phyloP scores from a whole-genome alignment of 306 rosid genomes.

The Medicago lupulina region DNA sequence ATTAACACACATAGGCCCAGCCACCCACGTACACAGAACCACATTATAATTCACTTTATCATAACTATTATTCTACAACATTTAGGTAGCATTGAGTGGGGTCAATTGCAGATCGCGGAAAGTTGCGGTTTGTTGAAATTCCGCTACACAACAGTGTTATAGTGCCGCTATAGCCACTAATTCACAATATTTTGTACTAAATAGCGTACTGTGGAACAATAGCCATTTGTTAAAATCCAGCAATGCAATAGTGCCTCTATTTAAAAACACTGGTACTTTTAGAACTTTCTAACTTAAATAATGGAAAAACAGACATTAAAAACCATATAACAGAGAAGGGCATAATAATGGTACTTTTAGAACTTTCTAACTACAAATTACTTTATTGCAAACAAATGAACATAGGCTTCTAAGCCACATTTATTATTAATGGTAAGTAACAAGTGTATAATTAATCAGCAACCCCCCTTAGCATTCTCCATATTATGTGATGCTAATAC shows the following conservation, averaged over 20 bases:
- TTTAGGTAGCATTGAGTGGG: slow-evolving; percentile 10
- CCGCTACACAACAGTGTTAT: neutral
- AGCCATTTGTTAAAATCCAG: neutral
- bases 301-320: slow-evolving; percentile 8
- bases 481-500: slow-evolving; percentile 31
- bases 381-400: slow-evolving; percentile 19
- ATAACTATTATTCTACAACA: slow-evolving; percentile 15
- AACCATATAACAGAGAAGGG: slow-evolving; percentile 27
- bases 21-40: neutral
- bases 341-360: too few species aligned
- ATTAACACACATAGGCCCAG: neutral
- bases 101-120: neutral
- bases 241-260: neutral
- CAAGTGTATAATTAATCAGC: neutral
- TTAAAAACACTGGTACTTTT: slow-evolving; percentile 2
- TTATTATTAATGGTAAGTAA: slow-evolving; percentile 24
- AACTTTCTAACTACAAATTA: neutral
- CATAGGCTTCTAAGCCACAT: slow-evolving; percentile 24
- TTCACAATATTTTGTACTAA: neutral
- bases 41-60: slow-evolving; percentile 7
- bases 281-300: neutral
- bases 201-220: neutral
- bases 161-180: neutral
- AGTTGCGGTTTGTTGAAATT: neutral
- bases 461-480: slow-evolving; percentile 33